phyloP scores from a whole-genome alignment of 495 filamentous ascomycete genomes.

The Podospora pseudocomata region DNA sequence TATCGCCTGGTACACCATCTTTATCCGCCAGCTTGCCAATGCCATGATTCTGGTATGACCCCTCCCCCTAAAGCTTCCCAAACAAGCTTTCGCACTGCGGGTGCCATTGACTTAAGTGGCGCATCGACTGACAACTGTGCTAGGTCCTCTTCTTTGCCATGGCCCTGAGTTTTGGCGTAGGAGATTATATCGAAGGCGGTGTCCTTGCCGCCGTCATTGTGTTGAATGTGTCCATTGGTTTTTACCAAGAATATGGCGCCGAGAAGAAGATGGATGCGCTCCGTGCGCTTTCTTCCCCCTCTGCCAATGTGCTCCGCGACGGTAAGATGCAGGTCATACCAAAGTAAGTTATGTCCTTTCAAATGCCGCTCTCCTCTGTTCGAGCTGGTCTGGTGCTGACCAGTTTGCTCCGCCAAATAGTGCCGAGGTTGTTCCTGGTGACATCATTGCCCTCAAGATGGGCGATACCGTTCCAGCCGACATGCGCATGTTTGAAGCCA shows the following conservation, averaged over 20 bases:
- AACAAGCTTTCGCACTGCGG: neutral
- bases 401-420: constrained; percentile 38
- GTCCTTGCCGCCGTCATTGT: constrained; percentile 78
- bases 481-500: constrained; percentile 67
- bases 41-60: constrained; percentile 61
- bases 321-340: constrained; percentile 61
- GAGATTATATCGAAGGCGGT: constrained; percentile 78
- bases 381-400: neutral
- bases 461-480: constrained; percentile 83
- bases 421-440: constrained; percentile 74
- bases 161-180: constrained; percentile 74
- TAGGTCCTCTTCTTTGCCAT: constrained; percentile 82
- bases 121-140: constrained; percentile 19
- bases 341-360: constrained; percentile 37
- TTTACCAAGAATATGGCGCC: constrained; percentile 78
- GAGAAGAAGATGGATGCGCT: constrained; percentile 86
- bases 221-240: constrained; percentile 74
- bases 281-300: constrained; percentile 70
- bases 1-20: constrained; percentile 61
- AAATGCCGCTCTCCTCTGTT: neutral
- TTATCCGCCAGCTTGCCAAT: constrained; percentile 63
- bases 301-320: constrained; percentile 71
- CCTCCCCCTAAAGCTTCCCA: neutral
- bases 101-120: neutral
- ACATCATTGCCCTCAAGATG: constrained; percentile 74